Evolutionary conservation across 768 basidiomycete species (phyloP), one percentile per base, ranked within the genome.

Genomic region (Chlorophyllum brunneum): DNA sequence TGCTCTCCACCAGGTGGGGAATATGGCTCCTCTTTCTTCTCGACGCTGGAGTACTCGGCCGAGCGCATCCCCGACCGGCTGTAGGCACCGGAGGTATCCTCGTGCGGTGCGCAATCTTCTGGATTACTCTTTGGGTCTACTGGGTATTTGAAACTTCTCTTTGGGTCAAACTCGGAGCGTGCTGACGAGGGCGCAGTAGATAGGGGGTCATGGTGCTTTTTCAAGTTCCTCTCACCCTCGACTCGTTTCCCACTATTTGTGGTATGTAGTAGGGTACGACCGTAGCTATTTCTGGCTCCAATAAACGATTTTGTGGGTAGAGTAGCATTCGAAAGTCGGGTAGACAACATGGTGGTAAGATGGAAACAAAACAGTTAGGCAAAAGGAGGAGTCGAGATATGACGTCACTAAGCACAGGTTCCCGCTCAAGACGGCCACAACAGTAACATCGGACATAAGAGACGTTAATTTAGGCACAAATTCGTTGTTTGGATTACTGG

Each of bases 101-200:
- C 27, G 13, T 46, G 31, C 0, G 36, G 43, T 11, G 26, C 44
- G 18, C 33, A 38, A n/a, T 38, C 51, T 2, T 24, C 43, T 33
- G 43, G 43, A 18, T 53, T 53, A 33, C 43, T 39, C 15, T 53
- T 46, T 3, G 51, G 51, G 9, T 53, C 51, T 11, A 45, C 15
- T 11, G 51, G 51, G 9, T 38, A 38, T 6, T 45, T 45, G 36
- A 39, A 3, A 22, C 29, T 26, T 15, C 42, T 16, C 26, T 46
- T 39, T 2, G 43, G 37, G n/a, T 44, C 26, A 23, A 29, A 36
- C n/a, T 44, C 42, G 11, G 51, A 22, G 11, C 11, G 40, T 2
- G 10, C 18, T 11, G 51, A 52, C 11, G 51, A 44, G 2, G 42
- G 42, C 7, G 41, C 5, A 18, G 24, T 27, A 3, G 27, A 30